Conservation (phyloP, 139 green algal species). For the Chlamydomonas urium region DNA sequence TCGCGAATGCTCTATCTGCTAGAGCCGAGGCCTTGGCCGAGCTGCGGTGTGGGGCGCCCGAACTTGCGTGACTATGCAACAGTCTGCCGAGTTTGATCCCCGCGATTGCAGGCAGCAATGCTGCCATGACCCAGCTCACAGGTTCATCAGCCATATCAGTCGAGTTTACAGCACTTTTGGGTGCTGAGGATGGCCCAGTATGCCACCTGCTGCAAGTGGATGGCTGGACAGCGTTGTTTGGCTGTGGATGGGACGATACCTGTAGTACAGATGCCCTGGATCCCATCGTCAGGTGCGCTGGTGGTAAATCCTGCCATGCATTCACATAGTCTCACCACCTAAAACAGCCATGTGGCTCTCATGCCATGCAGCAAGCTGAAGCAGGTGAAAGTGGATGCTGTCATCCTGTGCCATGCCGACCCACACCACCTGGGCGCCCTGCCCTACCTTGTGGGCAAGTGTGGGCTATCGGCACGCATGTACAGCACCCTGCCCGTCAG, state of each 20-base stretch:
- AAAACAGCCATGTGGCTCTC: neutral
- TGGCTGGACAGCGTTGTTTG: constrained; percentile 70
- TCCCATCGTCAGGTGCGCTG: constrained; percentile 43
- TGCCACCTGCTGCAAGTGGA: constrained; percentile 76
- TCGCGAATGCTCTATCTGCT: too few relatives aligned
- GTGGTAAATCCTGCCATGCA: neutral
- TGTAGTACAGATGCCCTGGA: constrained; percentile 57
- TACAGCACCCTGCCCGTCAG: constrained; percentile 75
- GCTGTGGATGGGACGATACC: constrained; percentile 86
- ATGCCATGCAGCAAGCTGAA: neutral
- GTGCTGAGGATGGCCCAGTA: too few relatives aligned
- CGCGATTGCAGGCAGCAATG: too few relatives aligned
- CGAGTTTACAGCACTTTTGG: too few relatives aligned
- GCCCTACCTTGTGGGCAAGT: constrained; percentile 62
- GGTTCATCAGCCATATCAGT: too few relatives aligned
- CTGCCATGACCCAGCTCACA: too few relatives aligned
- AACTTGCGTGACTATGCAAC: too few relatives aligned
- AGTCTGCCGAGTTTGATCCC: too few relatives aligned
- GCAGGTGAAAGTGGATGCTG: constrained; percentile 41
- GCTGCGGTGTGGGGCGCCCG: too few relatives aligned
- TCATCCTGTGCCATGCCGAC: constrained; percentile 85
- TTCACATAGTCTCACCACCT: neutral
- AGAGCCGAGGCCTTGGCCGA: too few relatives aligned
- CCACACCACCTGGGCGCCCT: constrained; percentile 78
- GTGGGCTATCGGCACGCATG: constrained; percentile 58